Conservation (phyloP, 805 yeast species). For the Komagataella ulmi region DNA sequence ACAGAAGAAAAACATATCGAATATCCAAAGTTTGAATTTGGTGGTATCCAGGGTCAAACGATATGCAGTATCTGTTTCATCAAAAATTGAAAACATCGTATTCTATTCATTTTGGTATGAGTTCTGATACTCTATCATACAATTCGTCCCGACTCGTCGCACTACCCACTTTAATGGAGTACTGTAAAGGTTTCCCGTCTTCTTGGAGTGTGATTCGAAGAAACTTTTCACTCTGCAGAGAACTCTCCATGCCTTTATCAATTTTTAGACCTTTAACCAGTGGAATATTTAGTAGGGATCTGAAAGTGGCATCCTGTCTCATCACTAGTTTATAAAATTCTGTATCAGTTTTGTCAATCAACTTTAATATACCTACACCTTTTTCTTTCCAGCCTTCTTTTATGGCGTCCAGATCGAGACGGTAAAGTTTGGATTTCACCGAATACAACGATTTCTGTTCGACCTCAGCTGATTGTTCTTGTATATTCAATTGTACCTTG, state of each 20-base stretch:
- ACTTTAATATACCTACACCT: constrained; percentile 80
- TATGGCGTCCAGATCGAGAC: constrained; percentile 50
- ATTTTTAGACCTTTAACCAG: constrained; percentile 49
- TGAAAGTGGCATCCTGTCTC: constrained; percentile 80
- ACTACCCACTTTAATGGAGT: constrained; percentile 61
- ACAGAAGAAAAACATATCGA: constrained; percentile 50
- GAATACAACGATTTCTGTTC: constrained; percentile 57
- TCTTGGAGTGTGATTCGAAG: constrained; percentile 61
- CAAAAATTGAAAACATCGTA: constrained; percentile 13
- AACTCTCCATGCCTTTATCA: constrained; percentile 74
- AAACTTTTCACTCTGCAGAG: constrained; percentile 73
- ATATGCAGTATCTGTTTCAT: constrained; percentile 79
- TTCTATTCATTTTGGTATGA: constrained; percentile 13
- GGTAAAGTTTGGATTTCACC: constrained; percentile 69
- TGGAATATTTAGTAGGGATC: constrained; percentile 71
- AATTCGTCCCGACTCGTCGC: constrained; percentile 47
- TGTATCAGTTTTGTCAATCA: constrained; percentile 19
- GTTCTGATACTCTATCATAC: constrained; percentile 31
- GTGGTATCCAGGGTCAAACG: constrained; percentile 81
- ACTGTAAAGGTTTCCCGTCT: constrained; percentile 61
- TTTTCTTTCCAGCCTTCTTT: constrained; percentile 90
- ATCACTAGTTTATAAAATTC: constrained; percentile 60
- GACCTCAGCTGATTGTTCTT: constrained; percentile 82
- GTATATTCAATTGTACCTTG: constrained; percentile 48
- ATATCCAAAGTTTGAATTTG: constrained; percentile 80